Conservation (phyloP, 306 rosid species). For the Rosa multiflora region DNA sequence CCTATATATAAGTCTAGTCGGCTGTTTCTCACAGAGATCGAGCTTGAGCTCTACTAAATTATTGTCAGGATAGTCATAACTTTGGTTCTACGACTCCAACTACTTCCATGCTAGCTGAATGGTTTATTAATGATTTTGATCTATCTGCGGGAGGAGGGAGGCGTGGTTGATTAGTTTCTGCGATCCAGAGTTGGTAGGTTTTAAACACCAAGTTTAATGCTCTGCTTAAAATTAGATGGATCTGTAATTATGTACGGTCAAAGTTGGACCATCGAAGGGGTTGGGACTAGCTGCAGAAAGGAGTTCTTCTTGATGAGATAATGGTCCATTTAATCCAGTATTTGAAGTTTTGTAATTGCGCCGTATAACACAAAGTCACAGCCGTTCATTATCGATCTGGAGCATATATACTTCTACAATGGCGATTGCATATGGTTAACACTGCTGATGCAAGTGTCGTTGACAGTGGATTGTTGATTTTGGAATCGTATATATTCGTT, state of each 20-base stretch:
- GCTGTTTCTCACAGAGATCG: background rate
- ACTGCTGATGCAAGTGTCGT: background rate
- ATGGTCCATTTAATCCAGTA: background rate
- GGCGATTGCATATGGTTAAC: background rate
- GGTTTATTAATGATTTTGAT: background rate
- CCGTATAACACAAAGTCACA: background rate
- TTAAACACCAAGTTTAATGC: background rate
- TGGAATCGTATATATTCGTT: background rate
- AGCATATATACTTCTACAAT: background rate
- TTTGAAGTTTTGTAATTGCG: background rate
- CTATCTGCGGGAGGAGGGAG: background rate
- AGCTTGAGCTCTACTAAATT: background rate
- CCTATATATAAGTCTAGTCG: background rate
- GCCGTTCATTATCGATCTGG: background rate
- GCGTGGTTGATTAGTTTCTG: background rate
- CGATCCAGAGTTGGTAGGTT: constrained; percentile 4
- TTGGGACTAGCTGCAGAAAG: background rate
- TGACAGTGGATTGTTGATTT: background rate
- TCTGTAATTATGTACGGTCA: background rate
- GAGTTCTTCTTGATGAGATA: background rate
- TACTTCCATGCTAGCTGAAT: background rate
- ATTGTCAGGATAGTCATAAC: background rate
- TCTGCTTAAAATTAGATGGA: background rate
- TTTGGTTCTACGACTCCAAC: constrained; percentile 9
- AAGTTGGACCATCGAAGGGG: background rate